A percentile compares a stretch with the other conserved stretches of the same genome.
Conservation (phyloP, 306 rosid genomes). For the Canavalia ensiformis region DNA sequence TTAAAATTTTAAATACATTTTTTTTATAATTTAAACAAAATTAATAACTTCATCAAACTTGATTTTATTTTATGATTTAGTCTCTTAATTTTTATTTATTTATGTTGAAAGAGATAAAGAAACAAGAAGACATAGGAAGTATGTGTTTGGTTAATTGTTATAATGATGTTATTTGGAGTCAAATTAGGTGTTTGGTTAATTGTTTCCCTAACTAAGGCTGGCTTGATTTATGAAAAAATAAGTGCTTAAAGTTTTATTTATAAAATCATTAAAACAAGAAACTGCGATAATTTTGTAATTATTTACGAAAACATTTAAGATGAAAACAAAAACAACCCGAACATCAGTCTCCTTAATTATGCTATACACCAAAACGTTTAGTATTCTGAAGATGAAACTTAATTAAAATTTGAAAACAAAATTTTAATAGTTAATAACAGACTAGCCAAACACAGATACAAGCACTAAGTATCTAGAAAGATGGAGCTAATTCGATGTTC, state of each 20-base stretch:
- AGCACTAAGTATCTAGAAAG: conserved; percentile 9
- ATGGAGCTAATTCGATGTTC: conserved; percentile 27
- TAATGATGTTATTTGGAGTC: too few species aligned
- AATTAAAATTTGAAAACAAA: neutral
- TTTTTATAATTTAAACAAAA: too few species aligned
- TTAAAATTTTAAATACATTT: too few species aligned
- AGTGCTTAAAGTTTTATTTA: neutral
- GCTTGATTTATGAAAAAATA: neutral
- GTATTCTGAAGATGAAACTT: neutral
- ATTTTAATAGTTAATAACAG: conserved; percentile 8
- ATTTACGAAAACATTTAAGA: neutral
- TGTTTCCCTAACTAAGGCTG: too few species aligned
- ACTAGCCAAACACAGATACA: conserved; percentile 40
- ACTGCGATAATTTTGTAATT: neutral
- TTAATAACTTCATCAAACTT: too few species aligned
- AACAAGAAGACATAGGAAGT: too few species aligned
- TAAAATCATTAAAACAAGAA: neutral
- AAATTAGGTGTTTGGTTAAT: too few species aligned
- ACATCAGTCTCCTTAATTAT: neutral
- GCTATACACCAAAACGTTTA: neutral
- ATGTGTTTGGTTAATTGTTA: too few species aligned
- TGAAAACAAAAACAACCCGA: neutral
- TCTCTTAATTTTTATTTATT: too few species aligned
- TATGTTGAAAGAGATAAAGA: too few species aligned
- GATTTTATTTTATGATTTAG: too few species aligned